These are phyloP conservation scores for Metschnikowia dekortorum DNA, from an alignment of 805 yeast genomes.

Conservation along the genomic window DNA sequence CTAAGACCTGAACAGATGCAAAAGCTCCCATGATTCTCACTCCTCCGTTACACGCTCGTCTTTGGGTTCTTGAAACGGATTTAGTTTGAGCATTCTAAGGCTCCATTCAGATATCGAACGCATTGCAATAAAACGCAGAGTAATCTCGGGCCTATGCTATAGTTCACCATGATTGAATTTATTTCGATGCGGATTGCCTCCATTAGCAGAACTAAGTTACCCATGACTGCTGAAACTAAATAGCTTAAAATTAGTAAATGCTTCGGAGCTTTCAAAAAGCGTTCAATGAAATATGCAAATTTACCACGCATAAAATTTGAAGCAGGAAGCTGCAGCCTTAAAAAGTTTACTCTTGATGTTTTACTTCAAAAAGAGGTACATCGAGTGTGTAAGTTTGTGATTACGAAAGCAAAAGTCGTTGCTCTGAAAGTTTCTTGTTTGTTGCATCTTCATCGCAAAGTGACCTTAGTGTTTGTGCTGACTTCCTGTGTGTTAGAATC, in stretches of 20 bases:
- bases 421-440: too few species aligned
- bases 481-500: neutral
- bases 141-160: neutral
- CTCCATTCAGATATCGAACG: too few species aligned
- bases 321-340: neutral
- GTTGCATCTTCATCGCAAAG: neutral
- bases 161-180: neutral
- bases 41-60: neutral
- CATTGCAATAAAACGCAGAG: neutral
- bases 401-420: too few species aligned
- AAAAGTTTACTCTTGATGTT: too few species aligned
- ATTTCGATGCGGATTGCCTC: neutral
- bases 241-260: neutral
- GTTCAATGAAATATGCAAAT: neutral
- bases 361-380: too few species aligned
- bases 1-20: neutral
- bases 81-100: neutral
- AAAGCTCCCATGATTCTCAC: neutral
- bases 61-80: neutral
- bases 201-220: neutral
- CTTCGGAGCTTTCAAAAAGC: neutral
- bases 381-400: too few species aligned
- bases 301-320: neutral
- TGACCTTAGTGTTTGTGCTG: neutral
- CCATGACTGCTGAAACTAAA: neutral